phyloP scores from a whole-genome alignment of 257 asterid species.

The Parsonsia alboflavescens region DNA sequence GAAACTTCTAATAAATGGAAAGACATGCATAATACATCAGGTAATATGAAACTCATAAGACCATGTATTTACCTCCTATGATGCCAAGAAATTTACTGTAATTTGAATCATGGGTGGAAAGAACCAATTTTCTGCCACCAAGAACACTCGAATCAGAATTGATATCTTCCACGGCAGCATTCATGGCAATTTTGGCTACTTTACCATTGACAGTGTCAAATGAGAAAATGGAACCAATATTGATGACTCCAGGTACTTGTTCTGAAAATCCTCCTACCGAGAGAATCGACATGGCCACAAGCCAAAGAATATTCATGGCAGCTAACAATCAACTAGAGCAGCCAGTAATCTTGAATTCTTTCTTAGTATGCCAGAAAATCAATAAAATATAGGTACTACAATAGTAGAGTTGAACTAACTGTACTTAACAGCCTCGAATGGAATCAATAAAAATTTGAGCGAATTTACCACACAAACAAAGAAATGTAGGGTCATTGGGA shows the following conservation, averaged over 20 bases:
- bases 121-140: conserved; percentile 45
- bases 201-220: conserved; percentile 52
- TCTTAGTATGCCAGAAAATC: background rate
- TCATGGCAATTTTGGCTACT: conserved; percentile 69
- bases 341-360: background rate
- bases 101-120: conserved; percentile 55
- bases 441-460: background rate
- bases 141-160: conserved; percentile 59
- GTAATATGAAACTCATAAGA: background rate
- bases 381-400: background rate
- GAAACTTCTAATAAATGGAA: background rate
- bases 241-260: conserved; percentile 23
- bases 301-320: conserved; percentile 1
- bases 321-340: background rate
- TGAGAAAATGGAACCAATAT: conserved; percentile 65
- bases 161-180: conserved; percentile 73
- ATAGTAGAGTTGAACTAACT: background rate
- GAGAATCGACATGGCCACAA: background rate
- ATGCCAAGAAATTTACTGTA: conserved; percentile 68
- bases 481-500: background rate
- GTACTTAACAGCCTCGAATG: background rate
- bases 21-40: background rate
- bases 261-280: background rate
- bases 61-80: conserved; percentile 51
- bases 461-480: background rate